Conservation (phyloP, 2,329 filamentous ascomycete species). For the Emergomyces orientalis region DNA sequence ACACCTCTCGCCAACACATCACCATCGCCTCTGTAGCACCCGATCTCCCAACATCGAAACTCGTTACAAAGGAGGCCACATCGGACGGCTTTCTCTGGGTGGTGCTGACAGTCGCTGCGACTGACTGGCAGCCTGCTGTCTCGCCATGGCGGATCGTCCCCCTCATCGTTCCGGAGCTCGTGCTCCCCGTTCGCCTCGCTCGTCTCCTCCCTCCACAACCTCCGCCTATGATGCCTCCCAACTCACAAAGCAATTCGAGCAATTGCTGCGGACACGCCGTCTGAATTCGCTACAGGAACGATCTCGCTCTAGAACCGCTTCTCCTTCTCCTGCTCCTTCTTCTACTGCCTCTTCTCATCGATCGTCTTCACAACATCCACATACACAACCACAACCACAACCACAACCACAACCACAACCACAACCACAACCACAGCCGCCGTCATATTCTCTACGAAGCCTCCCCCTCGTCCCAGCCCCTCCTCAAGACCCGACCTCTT, state of each 20-base stretch:
- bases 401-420: constrained; percentile 8
- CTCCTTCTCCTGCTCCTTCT: constrained; percentile 47
- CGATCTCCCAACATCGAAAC: not conserved
- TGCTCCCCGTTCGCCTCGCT: not conserved
- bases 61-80: not conserved
- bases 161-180: constrained; percentile 1
- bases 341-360: constrained; percentile 38
- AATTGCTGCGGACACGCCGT: constrained; percentile 74
- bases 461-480: constrained; percentile 66
- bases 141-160: constrained; percentile 10
- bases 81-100: not conserved
- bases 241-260: constrained; percentile 74
- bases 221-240: constrained; percentile 63
- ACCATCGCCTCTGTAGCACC: not conserved
- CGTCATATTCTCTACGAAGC: constrained; percentile 53
- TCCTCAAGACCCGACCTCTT: constrained; percentile 60
- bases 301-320: constrained; percentile 50
- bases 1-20: not conserved
- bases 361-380: not conserved
- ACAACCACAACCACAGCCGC: constrained; percentile 35
- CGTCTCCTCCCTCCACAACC: constrained; percentile 1
- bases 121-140: constrained; percentile 12
- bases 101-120: constrained; percentile 14
- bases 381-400: not conserved
- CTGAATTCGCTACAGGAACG: constrained; percentile 70